Evolutionary conservation across 345 rosid genomes (phyloP), one percentile per base, ranked within the genome.

Genomic region (Erysimum cheiranthoides): DNA sequence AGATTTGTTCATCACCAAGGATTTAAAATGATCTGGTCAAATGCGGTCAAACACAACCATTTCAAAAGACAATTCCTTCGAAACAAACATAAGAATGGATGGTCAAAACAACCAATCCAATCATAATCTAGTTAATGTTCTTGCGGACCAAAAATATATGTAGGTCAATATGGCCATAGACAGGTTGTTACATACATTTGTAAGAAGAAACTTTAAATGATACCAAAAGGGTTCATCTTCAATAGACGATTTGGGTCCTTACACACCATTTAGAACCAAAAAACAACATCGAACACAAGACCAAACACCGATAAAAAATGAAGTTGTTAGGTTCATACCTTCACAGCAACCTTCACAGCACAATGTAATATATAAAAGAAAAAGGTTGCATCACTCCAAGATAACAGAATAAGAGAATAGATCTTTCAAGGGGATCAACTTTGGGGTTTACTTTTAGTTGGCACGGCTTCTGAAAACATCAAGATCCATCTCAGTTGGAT

Each of bases 401-500:
- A 65, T 6, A 73, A 53, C 46, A 73, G 38, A 18, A 61, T 16
- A 61, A 50, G 47, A 70, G 57, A 47, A 60, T 38, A 52, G 63
- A 64, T 62, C 27, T 17, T 63, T 62, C 62, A 73, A 49, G 14
- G 53, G 40, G 11, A 59, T 5, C 25, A 14, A 50, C 8, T 30
- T 49, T 40, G 38, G 34, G 50, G 18, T 31, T 21, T 66, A 42
- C 57, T 30, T 56, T 82, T 71, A 82, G 69, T 47, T 74, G 71
- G 80, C 75, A 32, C 88, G 86, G 81, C 85, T 83, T 68, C 71
- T 85, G 53, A 83, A 67, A 70, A 85, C 88, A 70, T 85, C 85
- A 2, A 85, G 88, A 71, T 81, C 84, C 86, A 85, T 85, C 74
- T 85, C 88, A 0, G 86, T 83, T 27, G 86, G 88, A 68, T 85